A percentile compares a stretch with the other conserved stretches of the same genome.
These are phyloP conservation scores for Trametes sp. DNA, from an alignment of 1,284 basidiomycete genomes.

Conservation along the genomic window DNA sequence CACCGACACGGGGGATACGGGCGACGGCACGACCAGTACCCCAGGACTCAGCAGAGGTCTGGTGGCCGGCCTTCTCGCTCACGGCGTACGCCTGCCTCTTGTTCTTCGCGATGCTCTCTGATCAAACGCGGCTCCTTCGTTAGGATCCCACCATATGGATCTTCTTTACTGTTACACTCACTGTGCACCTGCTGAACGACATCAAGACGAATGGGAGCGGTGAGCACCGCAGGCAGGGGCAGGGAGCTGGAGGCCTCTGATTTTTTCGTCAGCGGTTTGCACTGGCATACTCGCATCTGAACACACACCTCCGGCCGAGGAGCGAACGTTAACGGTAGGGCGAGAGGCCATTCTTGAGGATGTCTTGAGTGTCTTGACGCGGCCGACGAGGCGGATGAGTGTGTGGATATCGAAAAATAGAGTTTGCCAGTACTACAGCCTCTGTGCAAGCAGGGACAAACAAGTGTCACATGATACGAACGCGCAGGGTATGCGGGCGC, in stretches of 20 bases:
- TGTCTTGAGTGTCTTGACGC: conserved; percentile 44
- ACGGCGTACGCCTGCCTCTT: conserved; percentile 98
- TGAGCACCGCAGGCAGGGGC: conserved; percentile 95
- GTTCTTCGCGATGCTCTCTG: conserved; percentile 99
- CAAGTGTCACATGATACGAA: conserved; percentile 13
- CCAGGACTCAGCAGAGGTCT: conserved; percentile 99
- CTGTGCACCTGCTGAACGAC: conserved; percentile 99
- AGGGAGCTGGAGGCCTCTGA: conserved; percentile 89
- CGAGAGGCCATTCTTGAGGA: conserved; percentile 80
- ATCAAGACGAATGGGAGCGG: conserved; percentile 98
- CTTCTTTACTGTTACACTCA: conserved; percentile 55
- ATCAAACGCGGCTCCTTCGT: not conserved
- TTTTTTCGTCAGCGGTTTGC: conserved; percentile 15
- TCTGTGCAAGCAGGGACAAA: conserved; percentile 30
- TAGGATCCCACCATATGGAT: not conserved
- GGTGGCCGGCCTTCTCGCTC: conserved; percentile 97
- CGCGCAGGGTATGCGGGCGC: not conserved
- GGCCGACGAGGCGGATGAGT: conserved; percentile 31
- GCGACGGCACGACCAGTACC: conserved; percentile 99
- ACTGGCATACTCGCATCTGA: not conserved
- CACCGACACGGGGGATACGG: conserved; percentile 99
- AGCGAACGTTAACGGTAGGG: conserved; percentile 87
- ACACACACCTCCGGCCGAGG: conserved; percentile 73
- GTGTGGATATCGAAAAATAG: conserved; percentile 41
- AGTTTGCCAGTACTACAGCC: conserved; percentile 41